phyloP scores from a whole-genome alignment of 164 flowering plant genomes.

The Piper betle region DNA sequence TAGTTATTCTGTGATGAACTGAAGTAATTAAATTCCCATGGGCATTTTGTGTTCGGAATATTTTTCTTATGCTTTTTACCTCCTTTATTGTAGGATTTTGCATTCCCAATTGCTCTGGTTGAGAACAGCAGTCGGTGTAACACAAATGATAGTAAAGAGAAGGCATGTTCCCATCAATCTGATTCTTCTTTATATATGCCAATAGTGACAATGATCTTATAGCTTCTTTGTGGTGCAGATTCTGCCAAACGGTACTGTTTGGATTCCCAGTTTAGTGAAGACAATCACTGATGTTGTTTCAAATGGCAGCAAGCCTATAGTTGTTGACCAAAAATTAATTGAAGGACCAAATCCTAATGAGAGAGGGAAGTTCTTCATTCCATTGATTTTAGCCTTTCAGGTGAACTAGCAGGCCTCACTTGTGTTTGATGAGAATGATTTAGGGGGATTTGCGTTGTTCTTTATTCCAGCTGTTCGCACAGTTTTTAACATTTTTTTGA shows the following conservation, averaged over 20 bases:
- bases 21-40: neutral
- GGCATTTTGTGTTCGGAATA: neutral
- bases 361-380: conserved; percentile 57
- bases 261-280: conserved; percentile 70
- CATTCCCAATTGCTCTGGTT: conserved; percentile 70
- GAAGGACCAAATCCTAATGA: conserved; percentile 86
- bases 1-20: no score
- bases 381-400: conserved; percentile 56
- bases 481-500: no score
- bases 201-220: neutral
- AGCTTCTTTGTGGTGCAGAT: conserved; percentile 24
- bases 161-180: conserved; percentile 26
- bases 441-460: neutral
- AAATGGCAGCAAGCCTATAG: conserved; percentile 53
- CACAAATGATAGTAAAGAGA: conserved; percentile 72
- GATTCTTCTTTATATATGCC: no score
- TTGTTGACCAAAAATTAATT: conserved; percentile 74
- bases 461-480: no score
- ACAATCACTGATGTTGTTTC: conserved; percentile 49
- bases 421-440: neutral
- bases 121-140: conserved; percentile 96
- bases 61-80: neutral
- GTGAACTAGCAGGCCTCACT: conserved; percentile 21
- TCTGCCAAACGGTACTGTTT: conserved; percentile 77
- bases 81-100: conserved; percentile 18